phyloP scores from a whole-genome alignment of 441 rosid species.

The Aquilaria agallochum region DNA sequence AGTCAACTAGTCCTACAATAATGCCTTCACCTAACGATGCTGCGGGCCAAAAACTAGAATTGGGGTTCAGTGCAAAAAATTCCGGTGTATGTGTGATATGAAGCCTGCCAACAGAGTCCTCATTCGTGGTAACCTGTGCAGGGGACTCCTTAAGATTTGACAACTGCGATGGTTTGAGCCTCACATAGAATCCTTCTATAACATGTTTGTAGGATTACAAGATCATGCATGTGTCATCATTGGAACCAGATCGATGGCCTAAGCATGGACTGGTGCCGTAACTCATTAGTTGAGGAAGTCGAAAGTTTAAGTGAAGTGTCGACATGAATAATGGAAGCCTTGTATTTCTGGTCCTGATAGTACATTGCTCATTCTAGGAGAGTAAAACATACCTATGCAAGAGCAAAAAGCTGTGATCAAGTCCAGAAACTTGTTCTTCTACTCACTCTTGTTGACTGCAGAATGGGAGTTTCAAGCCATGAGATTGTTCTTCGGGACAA shows the following conservation, averaged over 20 bases:
- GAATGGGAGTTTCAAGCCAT: no score
- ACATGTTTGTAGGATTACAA: slow-evolving; percentile 2
- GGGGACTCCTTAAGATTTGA: background rate
- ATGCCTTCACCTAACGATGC: slow-evolving; percentile 28
- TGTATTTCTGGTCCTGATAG: slow-evolving; percentile 8
- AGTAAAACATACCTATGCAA: no score
- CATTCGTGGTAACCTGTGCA: background rate
- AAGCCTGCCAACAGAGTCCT: background rate
- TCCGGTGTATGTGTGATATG: background rate
- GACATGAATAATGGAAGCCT: slow-evolving; percentile 36
- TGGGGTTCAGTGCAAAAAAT: background rate
- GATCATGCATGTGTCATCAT: background rate
- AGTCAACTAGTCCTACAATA: slow-evolving; percentile 35
- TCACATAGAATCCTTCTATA: background rate
- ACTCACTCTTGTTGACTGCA: no score
- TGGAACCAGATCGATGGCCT: background rate
- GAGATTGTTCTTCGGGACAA: no score
- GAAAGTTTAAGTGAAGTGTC: slow-evolving; percentile 34
- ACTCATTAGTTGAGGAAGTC: slow-evolving; percentile 13
- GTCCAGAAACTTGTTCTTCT: no score
- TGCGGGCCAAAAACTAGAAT: slow-evolving; percentile 16
- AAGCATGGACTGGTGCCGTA: slow-evolving; percentile 8
- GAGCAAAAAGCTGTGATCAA: no score
- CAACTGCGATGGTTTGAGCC: background rate
- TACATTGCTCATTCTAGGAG: slow-evolving; percentile 13